These are phyloP conservation scores for Aspergillus avenaceus DNA, from an alignment of 495 filamentous ascomycete species.

Conservation along the genomic window DNA sequence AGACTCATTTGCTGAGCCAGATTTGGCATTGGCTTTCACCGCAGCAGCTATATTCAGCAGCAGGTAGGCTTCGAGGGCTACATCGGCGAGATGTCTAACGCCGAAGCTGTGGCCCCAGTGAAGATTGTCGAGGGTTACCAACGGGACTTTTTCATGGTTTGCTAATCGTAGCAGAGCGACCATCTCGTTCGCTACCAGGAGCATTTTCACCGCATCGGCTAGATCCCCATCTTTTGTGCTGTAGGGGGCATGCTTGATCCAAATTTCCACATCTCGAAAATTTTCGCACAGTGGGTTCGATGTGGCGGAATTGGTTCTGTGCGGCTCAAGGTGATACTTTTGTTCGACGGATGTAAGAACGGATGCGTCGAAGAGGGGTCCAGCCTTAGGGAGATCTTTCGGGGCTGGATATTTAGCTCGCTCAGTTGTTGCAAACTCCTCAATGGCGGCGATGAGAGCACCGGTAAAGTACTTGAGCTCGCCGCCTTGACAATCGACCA, in stretches of 20 bases:
- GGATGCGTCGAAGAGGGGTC: background rate
- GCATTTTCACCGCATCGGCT: conserved; percentile 6
- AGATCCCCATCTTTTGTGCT: background rate
- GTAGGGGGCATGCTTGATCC: conserved; percentile 1
- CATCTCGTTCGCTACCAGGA: background rate
- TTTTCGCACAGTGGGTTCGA: background rate
- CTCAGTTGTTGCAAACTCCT: conserved; percentile 6
- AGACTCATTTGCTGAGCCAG: background rate
- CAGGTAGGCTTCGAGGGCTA: background rate
- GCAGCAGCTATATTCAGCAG: background rate
- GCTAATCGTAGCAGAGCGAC: background rate
- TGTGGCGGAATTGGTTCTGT: conserved; percentile 1
- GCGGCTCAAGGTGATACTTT: background rate
- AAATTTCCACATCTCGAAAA: background rate
- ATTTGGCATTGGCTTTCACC: background rate
- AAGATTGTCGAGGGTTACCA: background rate
- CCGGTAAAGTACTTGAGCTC: conserved; percentile 6
- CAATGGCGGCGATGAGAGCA: background rate
- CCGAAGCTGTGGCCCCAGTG: conserved; percentile 4
- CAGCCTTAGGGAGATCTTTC: background rate
- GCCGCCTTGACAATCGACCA: background rate
- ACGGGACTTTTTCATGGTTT: background rate
- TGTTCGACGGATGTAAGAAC: background rate
- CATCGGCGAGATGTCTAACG: background rate
- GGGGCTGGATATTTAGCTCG: background rate